Base-by-base conservation (phyloP, 73 alveolate genomes). In the Uronychia binucleata region DNA sequence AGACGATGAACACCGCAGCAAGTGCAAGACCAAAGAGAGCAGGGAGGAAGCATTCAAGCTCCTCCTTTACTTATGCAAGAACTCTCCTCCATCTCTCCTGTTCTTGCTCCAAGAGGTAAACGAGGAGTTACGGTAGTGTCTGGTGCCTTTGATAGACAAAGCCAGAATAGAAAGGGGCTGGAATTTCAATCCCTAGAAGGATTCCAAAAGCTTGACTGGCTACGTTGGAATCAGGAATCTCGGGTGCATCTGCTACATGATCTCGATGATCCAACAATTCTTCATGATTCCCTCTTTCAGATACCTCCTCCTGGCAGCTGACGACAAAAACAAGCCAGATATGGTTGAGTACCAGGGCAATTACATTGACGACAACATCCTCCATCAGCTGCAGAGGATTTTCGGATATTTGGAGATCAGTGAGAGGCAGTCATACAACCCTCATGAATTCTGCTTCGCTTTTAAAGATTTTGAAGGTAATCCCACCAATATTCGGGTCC, bases 241-340 rank as follows among this genome's bases (percentile, higher is more conserved):
- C 28, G 97, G 98, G 28, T 84, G 97, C 26, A 96, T 93, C 57
- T 97, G 99, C 86, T 97, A 96, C 81, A 94, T 97, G 99, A 97
- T 91, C 93, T 93, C 99, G 28, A 94, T 97, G 95, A 78, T 97
- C 30, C 96, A 97, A 86, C 96, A 97, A 89, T 97, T 97, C 92
- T 97, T 84, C 84, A 95, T 96, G 98, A 87, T 97, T 8, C 97
- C 97, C 30, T 91, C 98, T 30, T 96, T 97, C 88, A 87, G 97
- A 30, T 83, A 83, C 78, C 74, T 60, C 84, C 58, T 83, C 1
- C 84, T 83, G 30, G 74, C 77, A 27, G 90, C 76, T 33, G 90
- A 83, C 32, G 90, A 83, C 74, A 83, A 83, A 28, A 1, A 0
- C 5, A 34, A 81, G 1, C 79, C 30, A 26, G 84, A 75, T n/a